A percentile compares a stretch with the other conserved stretches of the same genome.
Evolutionary conservation across 1,284 basidiomycete species (phyloP).

Genomic region (Fomitopsis schrenkii): DNA sequence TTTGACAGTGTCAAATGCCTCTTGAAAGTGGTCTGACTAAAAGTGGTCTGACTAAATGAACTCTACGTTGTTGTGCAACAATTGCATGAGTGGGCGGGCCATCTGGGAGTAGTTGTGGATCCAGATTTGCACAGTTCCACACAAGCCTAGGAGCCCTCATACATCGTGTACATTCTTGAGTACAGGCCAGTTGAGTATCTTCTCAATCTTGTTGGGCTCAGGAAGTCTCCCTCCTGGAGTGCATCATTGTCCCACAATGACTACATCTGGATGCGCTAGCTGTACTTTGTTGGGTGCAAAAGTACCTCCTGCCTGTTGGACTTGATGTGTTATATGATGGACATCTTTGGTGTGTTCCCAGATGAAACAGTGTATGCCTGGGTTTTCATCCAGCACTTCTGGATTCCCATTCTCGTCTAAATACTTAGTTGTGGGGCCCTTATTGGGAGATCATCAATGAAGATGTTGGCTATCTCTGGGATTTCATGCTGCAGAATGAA

Average conservation of each 20-base stretch:
- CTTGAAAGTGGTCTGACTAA: too few species aligned
- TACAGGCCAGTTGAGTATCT: too few species aligned
- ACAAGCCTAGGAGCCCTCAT: slow-evolving; percentile 19
- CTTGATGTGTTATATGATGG: slow-evolving; percentile 25
- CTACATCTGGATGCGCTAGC: too few species aligned
- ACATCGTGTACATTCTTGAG: slow-evolving; percentile 21
- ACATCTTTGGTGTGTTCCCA: slow-evolving; percentile 28
- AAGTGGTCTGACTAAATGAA: slow-evolving; percentile 13
- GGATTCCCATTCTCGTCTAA: not conserved
- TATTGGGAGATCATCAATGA: slow-evolving; percentile 1
- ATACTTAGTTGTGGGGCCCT: slow-evolving; percentile 8
- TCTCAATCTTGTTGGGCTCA: too few species aligned
- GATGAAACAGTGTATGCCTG: slow-evolving; percentile 28
- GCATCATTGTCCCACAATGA: too few species aligned
- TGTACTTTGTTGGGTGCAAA: too few species aligned
- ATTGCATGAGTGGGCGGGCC: slow-evolving; percentile 15
- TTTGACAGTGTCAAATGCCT: too few species aligned
- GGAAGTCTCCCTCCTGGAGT: too few species aligned
- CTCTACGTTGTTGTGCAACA: slow-evolving; percentile 16
- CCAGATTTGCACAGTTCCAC: slow-evolving; percentile 25
- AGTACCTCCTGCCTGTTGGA: too few species aligned
- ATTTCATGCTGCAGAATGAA: slow-evolving; percentile 33
- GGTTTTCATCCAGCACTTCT: not conserved
- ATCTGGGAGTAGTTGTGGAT: slow-evolving; percentile 24
- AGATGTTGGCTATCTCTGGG: slow-evolving; percentile 4